These are phyloP conservation scores for Xerocomus amazonicus DNA, from an alignment of 1,284 basidiomycete genomes.

Conservation along the genomic window DNA sequence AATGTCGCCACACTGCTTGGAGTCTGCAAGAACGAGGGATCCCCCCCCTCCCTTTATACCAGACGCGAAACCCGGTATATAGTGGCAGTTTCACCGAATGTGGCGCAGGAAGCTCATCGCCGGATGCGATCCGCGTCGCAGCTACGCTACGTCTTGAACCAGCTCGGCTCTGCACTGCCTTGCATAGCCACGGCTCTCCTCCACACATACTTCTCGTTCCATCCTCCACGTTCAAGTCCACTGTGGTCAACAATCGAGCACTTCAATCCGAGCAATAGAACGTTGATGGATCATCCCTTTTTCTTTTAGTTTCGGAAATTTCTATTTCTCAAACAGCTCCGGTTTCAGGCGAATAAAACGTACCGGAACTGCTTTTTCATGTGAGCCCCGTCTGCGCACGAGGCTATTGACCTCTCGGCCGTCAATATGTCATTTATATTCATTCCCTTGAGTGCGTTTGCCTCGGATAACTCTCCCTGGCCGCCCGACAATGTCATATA, in stretches of 20 bases:
- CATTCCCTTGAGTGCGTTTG: conserved; percentile 4
- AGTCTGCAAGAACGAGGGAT: not conserved
- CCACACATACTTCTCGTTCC: conserved; percentile 6
- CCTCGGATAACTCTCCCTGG: conserved; percentile 7
- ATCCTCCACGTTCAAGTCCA: conserved; percentile 1
- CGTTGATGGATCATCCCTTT: too few species aligned
- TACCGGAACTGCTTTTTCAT: not conserved
- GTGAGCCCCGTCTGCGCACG: not conserved
- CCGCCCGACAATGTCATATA: conserved; percentile 2
- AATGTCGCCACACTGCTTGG: conserved; percentile 12
- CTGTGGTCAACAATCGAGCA: conserved; percentile 24
- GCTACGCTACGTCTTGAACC: conserved; percentile 14
- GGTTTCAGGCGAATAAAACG: conserved; percentile 1
- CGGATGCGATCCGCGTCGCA: conserved; percentile 17
- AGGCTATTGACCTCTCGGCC: conserved; percentile 4
- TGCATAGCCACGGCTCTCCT: conserved; percentile 1
- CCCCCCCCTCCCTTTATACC: conserved; percentile 20
- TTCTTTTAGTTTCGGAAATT: not conserved
- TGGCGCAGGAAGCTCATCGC: not conserved
- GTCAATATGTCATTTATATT: conserved; percentile 17
- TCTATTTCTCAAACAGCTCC: not conserved
- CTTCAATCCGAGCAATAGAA: not conserved
- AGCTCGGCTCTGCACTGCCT: conserved; percentile 18
- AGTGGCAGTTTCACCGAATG: conserved; percentile 15
- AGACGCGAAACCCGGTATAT: conserved; percentile 7